Evolutionary conservation across 371 early-diverging fungal genomes (phyloP), one percentile per base, ranked within the genome.

Genomic region (Syncephalastrum monosporum): DNA sequence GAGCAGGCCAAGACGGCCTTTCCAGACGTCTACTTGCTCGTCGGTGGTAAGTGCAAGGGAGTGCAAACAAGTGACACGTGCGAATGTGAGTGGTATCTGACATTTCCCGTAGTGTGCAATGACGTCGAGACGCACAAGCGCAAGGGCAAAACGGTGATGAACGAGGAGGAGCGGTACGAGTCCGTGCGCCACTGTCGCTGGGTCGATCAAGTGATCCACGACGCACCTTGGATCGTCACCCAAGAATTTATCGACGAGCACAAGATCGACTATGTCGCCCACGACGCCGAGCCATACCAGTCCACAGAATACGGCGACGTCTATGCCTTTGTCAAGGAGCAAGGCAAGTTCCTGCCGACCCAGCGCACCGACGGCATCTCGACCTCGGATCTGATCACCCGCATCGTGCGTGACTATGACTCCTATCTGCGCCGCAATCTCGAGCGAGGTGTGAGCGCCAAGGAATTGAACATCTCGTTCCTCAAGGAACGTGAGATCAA

Each of bases 231-330:
- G 98, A 68, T 88, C 29, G 83, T 97, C 45, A 86, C 84, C 42
- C 89, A 91, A 57, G 96, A 87, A 46, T 99, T 97, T 61, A 61
- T 99, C 8, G 90, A 92, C 64, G 54, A 84, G 64, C 91, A 99
- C 63, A 60, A 84, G 66, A 96, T 99, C 47, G 98, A 98, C 69
- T 97, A 90, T 73, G 97, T 99, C n/a, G 96, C 96, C 16, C 99
- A 99, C 69, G 99, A 99, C 74, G 97, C 94, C 57, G 87, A 94
- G 13, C 96, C 97, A 3, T 99, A 99, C 63, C 79, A 80, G 50
- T 83, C 88, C 21, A 85, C 71, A 5, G 94, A 91, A 46, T 69
- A 79, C 15, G 88, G 88, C 47, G 99, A 99, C 74, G 93, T 97
- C n/a, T 99, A 99, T 69, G 88, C 90, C 4, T 90, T 90, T 73